Base-by-base conservation (phyloP, 1,284 basidiomycete genomes). In the Leccinum pachyderme region DNA sequence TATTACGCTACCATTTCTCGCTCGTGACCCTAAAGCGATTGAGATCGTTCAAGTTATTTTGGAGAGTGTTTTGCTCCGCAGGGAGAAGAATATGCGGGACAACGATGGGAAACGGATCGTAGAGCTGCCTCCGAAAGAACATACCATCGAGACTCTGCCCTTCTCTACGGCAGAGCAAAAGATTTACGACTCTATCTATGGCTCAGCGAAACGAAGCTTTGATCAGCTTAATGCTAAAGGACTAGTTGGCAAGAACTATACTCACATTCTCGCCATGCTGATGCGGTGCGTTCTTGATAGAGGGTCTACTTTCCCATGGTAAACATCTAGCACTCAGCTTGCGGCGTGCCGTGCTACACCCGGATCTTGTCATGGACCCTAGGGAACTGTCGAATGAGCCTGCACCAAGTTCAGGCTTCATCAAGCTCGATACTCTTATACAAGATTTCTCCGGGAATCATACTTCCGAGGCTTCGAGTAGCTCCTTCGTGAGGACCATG, bases 51-150 rank as follows among this genome's bases (percentile, higher is more conserved):
- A 96, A 72, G 89, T 93, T 54, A 94, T 98, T 54, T 79, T 98
- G 31, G 93, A 96, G 69, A 91, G 85, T 39, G 83, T 93, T 43
- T 77, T 99, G 4, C 77, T 99, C 2, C 83, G 96, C n/a, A 82
- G 96, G 58, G 95, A 98, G 72, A 99, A 99, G 77, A 89, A 82
- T 56, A 97, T 95, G 91, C 84, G 84, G 46, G 96, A 97, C 73
- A 81, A 77, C 45, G 84, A 95, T 63, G 96, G 96, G 2, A 88
- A 91, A 49, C 83, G 81, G 43, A 98, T 99, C 45, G 93, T 98
- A 2, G 84, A 93, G 54, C 75, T 99, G 3, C 95, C 96, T 0
- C 77, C 83, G 0, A 98, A 98, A 74, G 87, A 89, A 71, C 75
- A 86, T 49, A 72, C 72, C 5, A 72, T 93, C 5, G 88, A 93